These are phyloP conservation scores for Lentinula sp. DNA, from an alignment of 768 basidiomycete species.

Conservation along the genomic window DNA sequence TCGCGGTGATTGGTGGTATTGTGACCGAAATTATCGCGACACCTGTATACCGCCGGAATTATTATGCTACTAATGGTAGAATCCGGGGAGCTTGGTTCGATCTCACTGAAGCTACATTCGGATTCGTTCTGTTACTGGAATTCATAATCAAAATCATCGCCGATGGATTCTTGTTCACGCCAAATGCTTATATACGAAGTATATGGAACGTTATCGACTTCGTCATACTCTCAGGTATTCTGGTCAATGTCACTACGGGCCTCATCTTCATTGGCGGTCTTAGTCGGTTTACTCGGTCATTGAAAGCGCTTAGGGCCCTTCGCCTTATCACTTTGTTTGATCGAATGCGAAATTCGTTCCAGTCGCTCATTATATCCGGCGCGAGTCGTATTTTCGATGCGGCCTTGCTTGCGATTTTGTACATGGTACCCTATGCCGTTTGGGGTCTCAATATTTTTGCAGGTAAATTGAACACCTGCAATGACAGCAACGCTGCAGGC, in stretches of 20 bases:
- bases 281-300: slow-evolving; percentile 73
- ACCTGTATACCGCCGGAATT: slow-evolving; percentile 75
- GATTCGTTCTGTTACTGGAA: slow-evolving; percentile 67
- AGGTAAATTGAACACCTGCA: slow-evolving; percentile 80
- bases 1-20: slow-evolving; percentile 76
- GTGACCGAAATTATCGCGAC: slow-evolving; percentile 80
- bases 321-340: slow-evolving; percentile 87
- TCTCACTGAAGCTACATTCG: slow-evolving; percentile 69
- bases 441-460: slow-evolving; percentile 94
- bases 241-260: slow-evolving; percentile 68
- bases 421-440: slow-evolving; percentile 88
- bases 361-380: slow-evolving; percentile 82
- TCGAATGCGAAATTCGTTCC: slow-evolving; percentile 81
- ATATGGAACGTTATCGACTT: slow-evolving; percentile 94
- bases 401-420: slow-evolving; percentile 81
- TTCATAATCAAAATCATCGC: slow-evolving; percentile 88
- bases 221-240: slow-evolving; percentile 70
- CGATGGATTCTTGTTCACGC: slow-evolving; percentile 87
- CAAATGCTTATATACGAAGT: slow-evolving; percentile 86
- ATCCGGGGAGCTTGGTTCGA: slow-evolving; percentile 84
- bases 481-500: slow-evolving; percentile 54
- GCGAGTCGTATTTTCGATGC: slow-evolving; percentile 83
- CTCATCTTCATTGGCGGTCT: slow-evolving; percentile 74
- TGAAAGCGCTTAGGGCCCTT: slow-evolving; percentile 86
- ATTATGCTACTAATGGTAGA: slow-evolving; percentile 52